Conservation (phyloP, 192 early-diverging fungal genomes). For the Mortierella claussenii region DNA sequence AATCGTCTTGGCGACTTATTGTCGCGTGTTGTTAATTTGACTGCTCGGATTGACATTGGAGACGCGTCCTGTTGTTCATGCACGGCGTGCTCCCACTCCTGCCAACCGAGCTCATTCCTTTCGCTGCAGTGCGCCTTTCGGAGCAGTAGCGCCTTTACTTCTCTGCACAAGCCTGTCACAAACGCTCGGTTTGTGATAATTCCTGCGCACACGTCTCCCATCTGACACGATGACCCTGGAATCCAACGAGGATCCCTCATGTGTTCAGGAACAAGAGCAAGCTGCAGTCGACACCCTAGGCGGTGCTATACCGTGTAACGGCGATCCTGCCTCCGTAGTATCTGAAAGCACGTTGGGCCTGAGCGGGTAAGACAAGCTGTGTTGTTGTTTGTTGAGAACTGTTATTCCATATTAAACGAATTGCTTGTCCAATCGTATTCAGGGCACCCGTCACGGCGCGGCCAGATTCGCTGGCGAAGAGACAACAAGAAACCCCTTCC, state of each 20-base stretch:
- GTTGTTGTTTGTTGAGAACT: not conserved
- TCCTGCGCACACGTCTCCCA: too few species aligned
- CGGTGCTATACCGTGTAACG: not conserved
- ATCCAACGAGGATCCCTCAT: not conserved
- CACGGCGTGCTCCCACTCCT: too few species aligned
- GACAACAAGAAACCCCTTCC: constrained; percentile 3
- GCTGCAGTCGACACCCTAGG: not conserved
- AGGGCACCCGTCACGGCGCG: not conserved
- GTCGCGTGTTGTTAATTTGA: too few species aligned
- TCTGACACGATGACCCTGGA: not conserved
- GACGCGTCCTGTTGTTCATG: too few species aligned
- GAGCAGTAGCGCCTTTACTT: too few species aligned
- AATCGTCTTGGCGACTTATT: too few species aligned
- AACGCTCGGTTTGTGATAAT: too few species aligned
- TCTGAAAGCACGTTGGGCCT: not conserved
- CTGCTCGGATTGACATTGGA: too few species aligned
- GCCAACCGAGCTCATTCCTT: too few species aligned
- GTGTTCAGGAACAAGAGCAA: not conserved
- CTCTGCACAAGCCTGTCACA: too few species aligned
- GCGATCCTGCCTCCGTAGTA: not conserved
- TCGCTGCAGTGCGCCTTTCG: too few species aligned
- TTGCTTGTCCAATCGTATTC: too few species aligned
- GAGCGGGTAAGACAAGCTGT: not conserved
- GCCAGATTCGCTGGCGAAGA: not conserved
- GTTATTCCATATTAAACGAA: not conserved